Evolutionary conservation across 495 filamentous ascomycete species (phyloP).

Genomic region (Aspergillus egyptiacus): DNA sequence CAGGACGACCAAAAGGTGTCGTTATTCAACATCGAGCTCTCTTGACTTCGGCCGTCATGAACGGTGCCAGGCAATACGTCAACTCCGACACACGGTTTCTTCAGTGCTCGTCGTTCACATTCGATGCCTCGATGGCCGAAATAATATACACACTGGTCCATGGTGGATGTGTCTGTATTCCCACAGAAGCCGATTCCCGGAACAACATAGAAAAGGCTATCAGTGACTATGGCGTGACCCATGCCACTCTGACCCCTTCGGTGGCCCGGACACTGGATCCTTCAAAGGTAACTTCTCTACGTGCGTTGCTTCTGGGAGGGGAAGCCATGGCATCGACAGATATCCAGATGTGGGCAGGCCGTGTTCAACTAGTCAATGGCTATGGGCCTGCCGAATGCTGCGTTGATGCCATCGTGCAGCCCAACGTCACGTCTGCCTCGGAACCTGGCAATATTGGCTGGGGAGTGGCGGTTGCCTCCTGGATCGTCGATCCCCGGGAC

Average conservation of each 20-base stretch:
- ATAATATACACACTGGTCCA: conserved; percentile 45
- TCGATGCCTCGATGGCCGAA: conserved; percentile 51
- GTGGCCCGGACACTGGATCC: conserved; percentile 19
- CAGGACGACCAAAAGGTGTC: conserved; percentile 40
- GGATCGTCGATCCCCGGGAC: not conserved
- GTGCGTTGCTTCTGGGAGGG: conserved; percentile 19
- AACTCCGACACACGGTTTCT: conserved; percentile 36
- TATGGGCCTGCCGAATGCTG: conserved; percentile 9
- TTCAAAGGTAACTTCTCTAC: conserved; percentile 14
- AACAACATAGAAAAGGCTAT: conserved; percentile 22
- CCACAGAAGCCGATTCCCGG: conserved; percentile 27
- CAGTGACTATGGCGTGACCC: conserved; percentile 14
- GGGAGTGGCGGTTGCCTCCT: not conserved
- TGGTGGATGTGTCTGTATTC: conserved; percentile 36
- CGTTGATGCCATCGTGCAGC: not conserved
- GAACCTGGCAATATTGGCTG: not conserved
- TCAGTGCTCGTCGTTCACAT: conserved; percentile 54
- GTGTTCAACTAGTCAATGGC: conserved; percentile 5
- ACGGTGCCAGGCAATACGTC: not conserved
- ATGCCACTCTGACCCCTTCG: conserved; percentile 23
- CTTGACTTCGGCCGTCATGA: conserved; percentile 5
- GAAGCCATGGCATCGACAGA: conserved; percentile 14
- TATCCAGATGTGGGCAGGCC: conserved; percentile 17
- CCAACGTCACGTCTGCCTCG: too few relatives aligned
- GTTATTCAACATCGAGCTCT: conserved; percentile 30